phyloP scores from a whole-genome alignment of 306 rosid genomes.

The Prunus kanzakura region DNA sequence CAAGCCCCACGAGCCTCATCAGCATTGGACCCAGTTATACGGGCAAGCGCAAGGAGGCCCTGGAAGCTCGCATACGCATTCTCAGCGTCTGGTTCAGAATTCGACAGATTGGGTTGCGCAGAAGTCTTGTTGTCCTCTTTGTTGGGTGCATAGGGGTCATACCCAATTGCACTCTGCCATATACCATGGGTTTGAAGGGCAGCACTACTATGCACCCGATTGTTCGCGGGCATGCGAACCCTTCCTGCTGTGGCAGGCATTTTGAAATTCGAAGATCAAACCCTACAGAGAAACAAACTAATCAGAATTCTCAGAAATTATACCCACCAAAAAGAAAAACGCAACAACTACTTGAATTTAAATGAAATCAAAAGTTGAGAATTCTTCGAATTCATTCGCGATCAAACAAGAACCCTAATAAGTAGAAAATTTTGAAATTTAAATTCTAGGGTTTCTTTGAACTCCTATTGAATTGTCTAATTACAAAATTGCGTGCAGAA shows the following conservation, averaged over 20 bases:
- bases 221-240: constrained; percentile 99
- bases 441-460: background rate
- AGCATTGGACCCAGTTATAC: constrained; percentile 68
- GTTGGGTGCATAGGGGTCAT: constrained; percentile 89
- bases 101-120: constrained; percentile 36
- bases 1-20: constrained; percentile 83
- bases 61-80: constrained; percentile 91
- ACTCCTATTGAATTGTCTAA: background rate
- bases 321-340: too few relatives aligned
- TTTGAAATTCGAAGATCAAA: constrained; percentile 38
- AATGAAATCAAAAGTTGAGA: background rate
- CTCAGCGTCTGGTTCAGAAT: constrained; percentile 69
- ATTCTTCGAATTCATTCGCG: background rate
- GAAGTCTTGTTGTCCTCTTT: constrained; percentile 66
- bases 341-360: background rate
- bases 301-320: background rate
- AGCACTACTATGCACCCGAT: constrained; percentile 94
- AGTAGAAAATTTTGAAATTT: background rate
- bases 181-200: constrained; percentile 97
- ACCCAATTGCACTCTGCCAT: constrained; percentile 97
- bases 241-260: constrained; percentile 98
- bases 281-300: constrained; percentile 10
- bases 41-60: constrained; percentile 93
- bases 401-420: background rate
- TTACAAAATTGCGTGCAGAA: background rate